phyloP scores from a whole-genome alignment of 2,329 filamentous ascomycete species.

The Exophiala calicioides region DNA sequence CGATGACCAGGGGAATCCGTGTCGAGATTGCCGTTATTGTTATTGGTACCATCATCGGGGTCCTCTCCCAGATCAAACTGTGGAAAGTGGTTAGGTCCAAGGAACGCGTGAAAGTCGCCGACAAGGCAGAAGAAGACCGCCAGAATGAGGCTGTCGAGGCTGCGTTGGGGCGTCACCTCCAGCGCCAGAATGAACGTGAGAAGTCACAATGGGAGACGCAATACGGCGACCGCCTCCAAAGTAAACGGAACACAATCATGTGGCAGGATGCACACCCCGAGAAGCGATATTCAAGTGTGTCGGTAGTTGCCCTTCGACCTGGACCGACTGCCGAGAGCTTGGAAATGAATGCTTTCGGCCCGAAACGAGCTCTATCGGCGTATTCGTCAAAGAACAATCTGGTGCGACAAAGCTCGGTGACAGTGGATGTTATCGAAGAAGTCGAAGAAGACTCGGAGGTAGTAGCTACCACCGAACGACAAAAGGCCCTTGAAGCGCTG shows the following conservation, averaged over 20 bases:
- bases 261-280: conserved; percentile 44
- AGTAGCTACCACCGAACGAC: conserved; percentile 66
- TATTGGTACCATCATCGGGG: conserved; percentile 70
- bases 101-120: conserved; percentile 47
- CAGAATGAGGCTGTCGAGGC: conserved; percentile 65
- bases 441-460: conserved; percentile 24
- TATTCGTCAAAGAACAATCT: conserved; percentile 24
- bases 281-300: conserved; percentile 34
- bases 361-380: conserved; percentile 1
- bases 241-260: conserved; percentile 52
- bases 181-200: conserved; percentile 48
- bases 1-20: conserved; percentile 79
- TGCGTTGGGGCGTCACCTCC: conserved; percentile 63
- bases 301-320: conserved; percentile 17
- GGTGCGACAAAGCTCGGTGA: conserved; percentile 25
- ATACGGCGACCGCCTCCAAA: conserved; percentile 64
- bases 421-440: conserved; percentile 30
- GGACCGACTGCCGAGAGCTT: conserved; percentile 16
- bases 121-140: conserved; percentile 57
- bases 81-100: conserved; percentile 74
- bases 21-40: conserved; percentile 80
- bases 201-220: conserved; percentile 70
- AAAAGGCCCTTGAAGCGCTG: conserved; percentile 79
- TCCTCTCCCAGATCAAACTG: conserved; percentile 81
- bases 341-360: conserved; percentile 25